Base-by-base conservation (phyloP, 73 alveolate species). In the Paramecium sonneborni region DNA sequence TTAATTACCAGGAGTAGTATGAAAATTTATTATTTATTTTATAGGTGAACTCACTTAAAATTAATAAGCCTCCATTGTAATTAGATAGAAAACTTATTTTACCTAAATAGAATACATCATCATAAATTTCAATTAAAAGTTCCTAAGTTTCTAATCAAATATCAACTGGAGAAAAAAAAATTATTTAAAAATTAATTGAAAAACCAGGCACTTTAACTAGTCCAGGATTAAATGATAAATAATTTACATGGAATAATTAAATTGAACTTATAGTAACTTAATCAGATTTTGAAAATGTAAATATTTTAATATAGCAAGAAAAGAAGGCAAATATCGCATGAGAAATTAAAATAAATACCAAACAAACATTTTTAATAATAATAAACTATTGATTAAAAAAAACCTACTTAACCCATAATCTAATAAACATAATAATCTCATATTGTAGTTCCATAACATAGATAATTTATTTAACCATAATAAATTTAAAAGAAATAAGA, bases 281-380 rank as follows among this genome's bases (percentile, higher is more conserved):
- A 72, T 34, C 35, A 34, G 58, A 32, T 72, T 34, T 72, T n/a
- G 86, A 72, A 72, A 52, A 72, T 35, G 57, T 32, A 35, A 72
- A 69, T 69, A 30, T 23, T 72, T 72, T 72, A 14, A 34, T 15
- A 72, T 69, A 72, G 57, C 55, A 72, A 72, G 62, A 35, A 72
- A 72, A 72, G 86, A 72, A 72, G 57, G 57, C 86, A 72, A 72
- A 35, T 72, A 5, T 32, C 38, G 32, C 55, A 72, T 72, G 62
- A 72, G 48, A 62, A 62, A 62, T 62, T 62, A 62, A 62, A 62
- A 62, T 14, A 62, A 62, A 26, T 62, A 62, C 48, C 46, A 26
- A 62, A 26, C 6, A 11, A 26, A 26, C 6, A 24, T 3, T 2
- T 24, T 21, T 57, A 57, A 28, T 10, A 23, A 23, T 9, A 56